Base-by-base conservation (phyloP, 164 flowering plant species). In the Malania oleifera region DNA sequence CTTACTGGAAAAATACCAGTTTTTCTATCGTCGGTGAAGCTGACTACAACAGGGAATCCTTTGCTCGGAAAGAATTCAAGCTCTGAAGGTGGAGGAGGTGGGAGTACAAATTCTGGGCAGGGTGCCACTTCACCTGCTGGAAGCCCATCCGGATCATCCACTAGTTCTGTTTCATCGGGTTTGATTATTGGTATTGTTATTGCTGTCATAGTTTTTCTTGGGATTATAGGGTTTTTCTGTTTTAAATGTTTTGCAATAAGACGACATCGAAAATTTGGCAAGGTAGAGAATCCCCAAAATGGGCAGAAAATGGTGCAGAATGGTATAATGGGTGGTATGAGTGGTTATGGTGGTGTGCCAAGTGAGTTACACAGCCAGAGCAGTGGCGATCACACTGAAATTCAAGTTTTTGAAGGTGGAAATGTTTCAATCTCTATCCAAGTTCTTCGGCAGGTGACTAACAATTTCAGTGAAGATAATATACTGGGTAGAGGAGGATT, bases 401-500 rank as follows among this genome's bases (percentile, higher is more conserved):
- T 70, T n/a, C 71, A 62, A 2, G 38, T 75, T 31, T 77, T 75
- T 57, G 82, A 77, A 38, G 78, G 77, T 45, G 82, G 80, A 25
- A 80, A 71, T 56, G 75, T 71, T n/a, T 48, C 64, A 0, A 75
- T 80, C 44, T 65, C 84, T 1, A 73, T 73, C 14, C 59, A 77
- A 47, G 72, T 80, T 29, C 76, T 80, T 26, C 57, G 73, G 18
- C 75, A 75, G 34, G 80, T 77, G 25, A 80, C 84, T 0, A 28
- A 78, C 59, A 73, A 80, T 46, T 80, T 77, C 60, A 72, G 63
- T 40, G 82, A 80, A 44, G 73, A 58, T 5, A 80, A 80, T 45
- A 53, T 80, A 1, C 57, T 80, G 50, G 85, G 85, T 0, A 70
- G 76, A 54, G 81, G 80, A 5, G 80, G 84, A 27, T 80, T 80